Percentiles rank a stretch among this genome's conserved stretches.
These are phyloP conservation scores for Onygena corvina DNA, from an alignment of 2,329 filamentous ascomycete species.

Conservation along the genomic window DNA sequence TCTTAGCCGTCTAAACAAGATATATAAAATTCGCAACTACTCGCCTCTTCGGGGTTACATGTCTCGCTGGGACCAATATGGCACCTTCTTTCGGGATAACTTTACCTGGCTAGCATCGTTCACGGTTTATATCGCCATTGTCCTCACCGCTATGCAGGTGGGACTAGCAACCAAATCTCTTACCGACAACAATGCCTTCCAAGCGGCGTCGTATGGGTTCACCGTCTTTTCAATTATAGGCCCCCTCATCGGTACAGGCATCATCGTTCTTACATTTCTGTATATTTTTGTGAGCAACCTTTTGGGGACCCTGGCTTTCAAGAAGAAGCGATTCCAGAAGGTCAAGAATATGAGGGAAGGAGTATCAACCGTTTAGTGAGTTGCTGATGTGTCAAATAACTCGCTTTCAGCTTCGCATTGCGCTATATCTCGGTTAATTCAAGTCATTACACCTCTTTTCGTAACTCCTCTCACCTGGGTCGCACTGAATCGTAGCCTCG, in stretches of 20 bases:
- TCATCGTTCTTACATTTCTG: no score
- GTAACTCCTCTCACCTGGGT: no score
- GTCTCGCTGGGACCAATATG: slow-evolving; percentile 2
- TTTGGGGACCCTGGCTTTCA: no score
- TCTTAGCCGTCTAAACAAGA: slow-evolving; percentile 23
- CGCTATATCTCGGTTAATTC: no score
- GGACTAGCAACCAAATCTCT: slow-evolving; percentile 3
- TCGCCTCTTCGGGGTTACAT: slow-evolving; percentile 9
- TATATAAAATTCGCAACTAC: slow-evolving; percentile 17
- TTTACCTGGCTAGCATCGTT: slow-evolving; percentile 31
- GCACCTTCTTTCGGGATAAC: slow-evolving; percentile 33
- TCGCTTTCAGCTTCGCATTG: no score
- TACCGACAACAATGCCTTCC: background rate
- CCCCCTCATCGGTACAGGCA: background rate
- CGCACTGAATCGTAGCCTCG: no score
- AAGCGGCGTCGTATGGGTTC: slow-evolving; percentile 2
- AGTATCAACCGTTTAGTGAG: no score
- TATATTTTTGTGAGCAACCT: no score
- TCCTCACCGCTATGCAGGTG: slow-evolving; percentile 42
- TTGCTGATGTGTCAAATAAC: no score
- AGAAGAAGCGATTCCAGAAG: no score
- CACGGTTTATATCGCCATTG: slow-evolving; percentile 35
- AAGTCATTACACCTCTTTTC: no score
- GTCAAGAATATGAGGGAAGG: no score
- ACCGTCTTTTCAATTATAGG: slow-evolving; percentile 4